These are phyloP conservation scores for Debaryomycetaceae sp. DNA, from an alignment of 1,139 yeast species.

Conservation along the genomic window DNA sequence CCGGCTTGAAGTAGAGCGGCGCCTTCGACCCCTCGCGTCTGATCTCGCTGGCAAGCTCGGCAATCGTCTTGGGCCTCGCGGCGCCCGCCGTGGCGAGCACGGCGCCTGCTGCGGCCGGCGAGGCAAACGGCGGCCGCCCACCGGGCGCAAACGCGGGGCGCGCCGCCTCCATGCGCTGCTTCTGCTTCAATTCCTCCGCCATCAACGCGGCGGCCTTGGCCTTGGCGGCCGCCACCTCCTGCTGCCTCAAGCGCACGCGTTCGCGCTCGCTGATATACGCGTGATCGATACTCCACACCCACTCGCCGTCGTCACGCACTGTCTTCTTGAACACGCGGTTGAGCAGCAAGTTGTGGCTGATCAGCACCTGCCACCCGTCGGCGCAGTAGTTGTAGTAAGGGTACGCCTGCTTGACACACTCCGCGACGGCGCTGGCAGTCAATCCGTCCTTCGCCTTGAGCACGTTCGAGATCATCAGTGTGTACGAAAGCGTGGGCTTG, in stretches of 20 bases:
- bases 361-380: constrained; percentile 96
- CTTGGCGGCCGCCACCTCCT: constrained; percentile 54
- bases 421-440: constrained; percentile 81
- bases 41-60: constrained; percentile 53
- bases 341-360: constrained; percentile 79
- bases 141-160: constrained; percentile 10
- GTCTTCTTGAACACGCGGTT: constrained; percentile 73
- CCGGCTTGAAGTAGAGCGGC: constrained; percentile 34
- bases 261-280: constrained; percentile 79
- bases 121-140: constrained; percentile 18
- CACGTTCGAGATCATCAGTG: constrained; percentile 75
- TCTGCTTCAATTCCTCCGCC: constrained; percentile 48
- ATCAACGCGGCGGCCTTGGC: constrained; percentile 54
- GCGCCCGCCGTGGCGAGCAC: constrained; percentile 14
- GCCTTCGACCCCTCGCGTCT: constrained; percentile 36
- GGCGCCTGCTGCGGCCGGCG: constrained; percentile 14
- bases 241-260: constrained; percentile 63
- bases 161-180: constrained; percentile 28
- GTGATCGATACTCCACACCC: constrained; percentile 91
- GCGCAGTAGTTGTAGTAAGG: constrained; percentile 93
- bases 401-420: constrained; percentile 78
- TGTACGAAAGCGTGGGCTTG: constrained; percentile 79
- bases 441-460: constrained; percentile 67
- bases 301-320: constrained; percentile 42
- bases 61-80: constrained; percentile 43